Evolutionary conservation across 2,329 filamentous ascomycete species (phyloP), one percentile per base, ranked within the genome.

Genomic region (Corynespora cassiicola): DNA sequence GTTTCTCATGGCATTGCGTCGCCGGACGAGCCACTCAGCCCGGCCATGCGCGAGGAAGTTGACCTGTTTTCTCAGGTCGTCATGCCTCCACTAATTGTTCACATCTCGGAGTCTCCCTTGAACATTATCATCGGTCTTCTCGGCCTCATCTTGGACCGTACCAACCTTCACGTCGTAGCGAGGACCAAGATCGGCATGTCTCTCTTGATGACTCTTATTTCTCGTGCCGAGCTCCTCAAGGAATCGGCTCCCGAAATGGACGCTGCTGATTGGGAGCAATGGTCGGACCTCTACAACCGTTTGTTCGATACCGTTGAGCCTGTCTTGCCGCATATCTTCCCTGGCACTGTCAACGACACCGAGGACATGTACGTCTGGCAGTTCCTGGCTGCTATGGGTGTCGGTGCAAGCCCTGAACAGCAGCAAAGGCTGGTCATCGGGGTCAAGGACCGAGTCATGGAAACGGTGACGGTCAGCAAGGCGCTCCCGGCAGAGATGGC

Each of bases 321-420:
- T 2, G 85, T 86, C 6, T 79, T 97, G 30, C 86, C 87, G 9
- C 81, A 87, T 56, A 85, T 96, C 48, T 99, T 99, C 81, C 91
- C 92, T 0, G 88, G 87, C 14, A 87, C 87, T n/a, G 88, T 95
- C 60, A 90, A 89, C 50, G 85, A 88, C 6, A 88, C 88, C 32
- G 90, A 96, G 53, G 94, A 99, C 61, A 86, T 96, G 61, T 95
- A 97, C 62, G 90, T 97, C 24, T 99, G 94, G 94, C 92, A 97
- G 70, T 95, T 97, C 67, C 79, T 99, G 50, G 94, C 94, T 7
- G 90, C 92, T 9, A 90, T 96, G 70, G 94, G 94, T 47, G 94
- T 96, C 50, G 91, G 89, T 34, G 92, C 94, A 21, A 91, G 84
- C 62, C 90, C 91, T 10, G 90, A 96, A 54, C 94, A 99, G 71